Conservation (phyloP, 2,329 filamentous ascomycete species). For the Diaporthe nobilis region DNA sequence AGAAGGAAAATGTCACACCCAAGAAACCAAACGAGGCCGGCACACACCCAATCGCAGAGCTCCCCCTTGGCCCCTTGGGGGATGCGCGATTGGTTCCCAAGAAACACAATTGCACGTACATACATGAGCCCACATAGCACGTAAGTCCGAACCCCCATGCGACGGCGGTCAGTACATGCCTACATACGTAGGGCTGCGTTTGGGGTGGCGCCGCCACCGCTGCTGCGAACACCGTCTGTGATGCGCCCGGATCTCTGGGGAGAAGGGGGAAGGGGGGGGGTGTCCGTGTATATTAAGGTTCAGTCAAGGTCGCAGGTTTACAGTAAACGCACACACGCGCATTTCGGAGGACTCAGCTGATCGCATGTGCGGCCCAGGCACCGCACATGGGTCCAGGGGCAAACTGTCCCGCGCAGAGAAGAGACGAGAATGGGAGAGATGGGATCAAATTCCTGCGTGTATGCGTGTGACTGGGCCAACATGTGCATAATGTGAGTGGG, state of each 20-base stretch:
- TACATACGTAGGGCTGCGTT: constrained; percentile 31
- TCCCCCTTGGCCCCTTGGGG: background rate
- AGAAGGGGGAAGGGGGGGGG: background rate
- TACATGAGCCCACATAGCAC: background rate
- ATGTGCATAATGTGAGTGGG: background rate
- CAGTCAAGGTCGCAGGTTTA: constrained; percentile 31
- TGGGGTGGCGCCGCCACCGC: constrained; percentile 16
- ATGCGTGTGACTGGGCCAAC: constrained; percentile 4
- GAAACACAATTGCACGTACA: background rate
- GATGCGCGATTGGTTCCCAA: constrained; percentile 28
- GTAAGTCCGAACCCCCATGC: background rate
- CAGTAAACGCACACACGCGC: background rate
- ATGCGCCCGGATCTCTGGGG: constrained; percentile 19
- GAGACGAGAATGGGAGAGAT: constrained; percentile 9
- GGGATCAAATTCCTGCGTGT: constrained; percentile 13
- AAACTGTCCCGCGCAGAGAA: background rate
- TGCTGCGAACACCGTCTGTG: constrained; percentile 25
- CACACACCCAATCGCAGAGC: constrained; percentile 39
- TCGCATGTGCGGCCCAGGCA: background rate
- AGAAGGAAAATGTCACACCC: background rate
- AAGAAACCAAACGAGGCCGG: background rate
- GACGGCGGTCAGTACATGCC: constrained; percentile 1
- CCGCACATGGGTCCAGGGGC: constrained; percentile 10
- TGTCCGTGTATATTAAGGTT: constrained; percentile 16
- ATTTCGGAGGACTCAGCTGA: constrained; percentile 17